Base-by-base conservation (phyloP, 2,329 filamentous ascomycete genomes). In the Alternaria novae-zelandiae region DNA sequence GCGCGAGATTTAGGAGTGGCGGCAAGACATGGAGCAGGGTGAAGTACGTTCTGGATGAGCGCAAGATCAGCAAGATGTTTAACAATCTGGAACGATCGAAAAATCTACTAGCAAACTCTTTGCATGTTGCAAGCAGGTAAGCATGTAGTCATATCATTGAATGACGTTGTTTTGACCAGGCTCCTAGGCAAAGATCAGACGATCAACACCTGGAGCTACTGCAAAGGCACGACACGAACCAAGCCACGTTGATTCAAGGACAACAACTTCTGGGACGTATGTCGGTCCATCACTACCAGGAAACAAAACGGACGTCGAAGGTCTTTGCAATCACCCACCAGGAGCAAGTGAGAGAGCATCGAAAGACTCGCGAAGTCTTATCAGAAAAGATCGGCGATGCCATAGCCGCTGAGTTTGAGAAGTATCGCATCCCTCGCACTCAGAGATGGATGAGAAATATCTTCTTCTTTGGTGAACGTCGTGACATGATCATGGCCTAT, bases 401-500 rank as follows among this genome's bases (percentile, higher is more conserved):
- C 6, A 51, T 56, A 17, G 20, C 56, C 9, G 26, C 26, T 28
- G n/a, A 59, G 43, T 43, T 59, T 12, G 49, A 43, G 47, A 36
- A 6, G n/a, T 20, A 49, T 30, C 51, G 58, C 21, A 53, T 45
- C 6, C 25, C 47, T 13, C 26, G 15, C 26, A 2, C 15, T 5
- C 6, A 45, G 11, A 17, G n/a, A 36, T 28, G 15, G 7, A 28
- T 32, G n/a, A 60, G 25, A n/a, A 28, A 60, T 1, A 20, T 66
- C n/a, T 44, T 28, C 23, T 66, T 61, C 15, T 30, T 61, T 8
- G 61, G 64, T 9, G 64, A 60, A 32, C 54, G 57, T 13, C 54
- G 49, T 4, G 60, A 66, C 23, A 60, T 59, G 54, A 61, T 66
- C 30, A 55, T 66, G 53, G 60, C 64, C 2, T 63, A 59, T 32